Percentiles rank a stretch among this genome's conserved stretches.
Conservation (phyloP, 108 stramenopile species). For the Cyclotella sp. region DNA sequence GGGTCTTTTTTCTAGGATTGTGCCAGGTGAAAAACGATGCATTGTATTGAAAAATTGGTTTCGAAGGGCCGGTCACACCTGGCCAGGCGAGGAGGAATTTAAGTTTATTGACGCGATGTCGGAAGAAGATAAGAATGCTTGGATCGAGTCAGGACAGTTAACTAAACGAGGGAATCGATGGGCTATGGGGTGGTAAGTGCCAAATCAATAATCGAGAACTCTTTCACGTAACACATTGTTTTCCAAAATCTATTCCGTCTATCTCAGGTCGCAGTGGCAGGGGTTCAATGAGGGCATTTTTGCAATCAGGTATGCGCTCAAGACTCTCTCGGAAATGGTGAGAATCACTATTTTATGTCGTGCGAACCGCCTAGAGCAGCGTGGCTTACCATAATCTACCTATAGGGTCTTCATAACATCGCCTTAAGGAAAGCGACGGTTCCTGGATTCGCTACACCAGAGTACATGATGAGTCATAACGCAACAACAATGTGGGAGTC, state of each 20-base stretch:
- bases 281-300: slow-evolving; percentile 51
- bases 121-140: slow-evolving; percentile 10
- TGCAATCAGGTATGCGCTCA: slow-evolving; percentile 38
- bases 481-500: slow-evolving; percentile 64
- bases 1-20: slow-evolving; percentile 38
- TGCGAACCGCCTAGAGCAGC: background rate
- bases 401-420: slow-evolving; percentile 37
- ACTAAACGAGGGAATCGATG: slow-evolving; percentile 17
- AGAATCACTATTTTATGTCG: background rate
- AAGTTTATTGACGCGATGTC: slow-evolving; percentile 30
- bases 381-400: background rate
- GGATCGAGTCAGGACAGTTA: slow-evolving; percentile 25
- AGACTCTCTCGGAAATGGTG: slow-evolving; percentile 42
- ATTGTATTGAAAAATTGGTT: slow-evolving; percentile 50
- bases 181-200: slow-evolving; percentile 22
- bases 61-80: slow-evolving; percentile 17
- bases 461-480: slow-evolving; percentile 58
- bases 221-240: no score
- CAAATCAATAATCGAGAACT: no score
- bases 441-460: slow-evolving; percentile 39
- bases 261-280: background rate
- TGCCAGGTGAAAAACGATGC: slow-evolving; percentile 49
- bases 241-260: no score
- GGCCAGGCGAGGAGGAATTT: slow-evolving; percentile 29
- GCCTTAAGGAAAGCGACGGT: slow-evolving; percentile 38